Percentiles rank a stretch among this genome's conserved stretches.
These are phyloP conservation scores for Suillus americanus DNA, from an alignment of 768 basidiomycete genomes.

Conservation along the genomic window DNA sequence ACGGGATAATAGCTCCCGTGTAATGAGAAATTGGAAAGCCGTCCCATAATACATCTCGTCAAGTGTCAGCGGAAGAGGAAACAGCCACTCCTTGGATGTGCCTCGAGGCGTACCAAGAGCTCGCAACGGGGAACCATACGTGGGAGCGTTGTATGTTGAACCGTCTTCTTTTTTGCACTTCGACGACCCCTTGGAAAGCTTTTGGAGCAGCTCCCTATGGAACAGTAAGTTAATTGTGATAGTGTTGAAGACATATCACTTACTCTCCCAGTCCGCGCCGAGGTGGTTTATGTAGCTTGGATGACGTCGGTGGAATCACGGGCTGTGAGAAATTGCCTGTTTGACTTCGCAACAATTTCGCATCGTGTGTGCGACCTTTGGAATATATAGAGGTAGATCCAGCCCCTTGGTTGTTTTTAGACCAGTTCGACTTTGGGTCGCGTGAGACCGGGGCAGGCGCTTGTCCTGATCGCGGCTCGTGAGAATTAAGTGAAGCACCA, in stretches of 20 bases:
- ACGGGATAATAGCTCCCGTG: constrained; percentile 51
- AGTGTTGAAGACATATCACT: constrained; percentile 10
- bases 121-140: constrained; percentile 39
- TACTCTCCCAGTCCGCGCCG: constrained; percentile 29
- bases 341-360: constrained; percentile 9
- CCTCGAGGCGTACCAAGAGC: constrained; percentile 40
- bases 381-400: constrained; percentile 1
- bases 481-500: background rate
- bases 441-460: background rate
- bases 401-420: constrained; percentile 4
- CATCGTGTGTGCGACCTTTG: background rate
- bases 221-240: constrained; percentile 7
- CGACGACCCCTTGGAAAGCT: constrained; percentile 20
- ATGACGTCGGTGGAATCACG: constrained; percentile 29
- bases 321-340: constrained; percentile 23
- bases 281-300: constrained; percentile 19
- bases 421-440: background rate
- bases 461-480: background rate
- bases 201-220: constrained; percentile 31
- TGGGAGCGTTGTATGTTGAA: constrained; percentile 13
- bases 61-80: constrained; percentile 58
- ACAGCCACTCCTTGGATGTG: constrained; percentile 61
- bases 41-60: constrained; percentile 63
- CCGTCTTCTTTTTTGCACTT: constrained; percentile 9
- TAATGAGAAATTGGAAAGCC: constrained; percentile 57